These are phyloP conservation scores for Cadophora luteo-olivacea DNA, from an alignment of 2,329 filamentous ascomycete genomes.

Conservation along the genomic window DNA sequence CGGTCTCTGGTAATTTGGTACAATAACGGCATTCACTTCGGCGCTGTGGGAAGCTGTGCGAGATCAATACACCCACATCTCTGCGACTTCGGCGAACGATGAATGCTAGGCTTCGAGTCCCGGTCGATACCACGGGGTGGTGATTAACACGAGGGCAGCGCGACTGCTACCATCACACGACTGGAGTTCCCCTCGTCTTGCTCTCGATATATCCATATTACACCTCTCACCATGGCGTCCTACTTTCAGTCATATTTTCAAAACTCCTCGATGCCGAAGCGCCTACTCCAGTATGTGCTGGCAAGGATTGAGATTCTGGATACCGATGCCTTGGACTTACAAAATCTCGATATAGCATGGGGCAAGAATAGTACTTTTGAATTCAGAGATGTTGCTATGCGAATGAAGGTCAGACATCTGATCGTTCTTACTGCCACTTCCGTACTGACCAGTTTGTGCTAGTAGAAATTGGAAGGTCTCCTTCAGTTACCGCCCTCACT, in stretches of 20 bases:
- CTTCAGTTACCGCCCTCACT: conserved; percentile 77
- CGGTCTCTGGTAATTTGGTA: neutral
- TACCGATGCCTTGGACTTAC: conserved; percentile 83
- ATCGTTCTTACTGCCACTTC: neutral
- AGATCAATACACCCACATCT: neutral
- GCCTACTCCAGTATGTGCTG: conserved; percentile 84
- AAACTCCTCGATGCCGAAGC: conserved; percentile 79
- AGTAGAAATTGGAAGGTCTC: conserved; percentile 77
- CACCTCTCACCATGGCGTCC: conserved; percentile 42
- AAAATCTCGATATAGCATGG: conserved; percentile 82
- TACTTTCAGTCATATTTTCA: conserved; percentile 44
- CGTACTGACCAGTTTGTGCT: conserved; percentile 10
- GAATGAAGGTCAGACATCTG: conserved; percentile 67
- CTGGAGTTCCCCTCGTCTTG: conserved; percentile 3
- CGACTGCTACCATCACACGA: conserved; percentile 22
- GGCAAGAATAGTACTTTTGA: conserved; percentile 85
- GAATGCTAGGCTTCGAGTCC: conserved; percentile 28
- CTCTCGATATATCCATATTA: conserved; percentile 9
- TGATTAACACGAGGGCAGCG: conserved; percentile 35
- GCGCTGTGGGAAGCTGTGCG: neutral
- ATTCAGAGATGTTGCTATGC: conserved; percentile 84
- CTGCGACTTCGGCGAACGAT: conserved; percentile 29
- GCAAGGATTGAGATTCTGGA: conserved; percentile 86
- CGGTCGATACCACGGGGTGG: conserved; percentile 37
- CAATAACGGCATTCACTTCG: neutral